Conservation (phyloP, 805 yeast species). For the Kazachstania viticola region DNA sequence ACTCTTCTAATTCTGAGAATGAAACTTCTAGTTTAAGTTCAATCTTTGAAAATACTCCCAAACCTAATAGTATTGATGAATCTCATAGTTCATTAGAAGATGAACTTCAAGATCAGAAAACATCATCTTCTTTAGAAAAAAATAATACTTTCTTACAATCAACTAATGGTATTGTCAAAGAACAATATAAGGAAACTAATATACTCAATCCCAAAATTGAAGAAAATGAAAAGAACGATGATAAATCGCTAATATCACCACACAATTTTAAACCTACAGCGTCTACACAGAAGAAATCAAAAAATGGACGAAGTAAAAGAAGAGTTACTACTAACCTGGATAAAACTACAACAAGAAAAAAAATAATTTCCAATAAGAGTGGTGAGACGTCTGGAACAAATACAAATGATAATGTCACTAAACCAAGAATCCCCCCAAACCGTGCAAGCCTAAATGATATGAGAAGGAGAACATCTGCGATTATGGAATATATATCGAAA, state of each 20-base stretch:
- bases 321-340: conserved; percentile 1
- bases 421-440: conserved; percentile 73
- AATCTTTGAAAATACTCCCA: too few relatives aligned
- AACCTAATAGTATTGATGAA: too few relatives aligned
- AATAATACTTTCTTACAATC: too few relatives aligned
- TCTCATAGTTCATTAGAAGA: too few relatives aligned
- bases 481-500: conserved; percentile 80
- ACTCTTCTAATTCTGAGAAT: neutral
- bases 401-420: conserved; percentile 38
- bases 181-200: too few relatives aligned
- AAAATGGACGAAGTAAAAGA: neutral
- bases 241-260: too few relatives aligned
- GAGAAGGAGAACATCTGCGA: conserved; percentile 82
- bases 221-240: too few relatives aligned
- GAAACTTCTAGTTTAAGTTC: neutral
- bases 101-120: too few relatives aligned
- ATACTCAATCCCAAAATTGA: too few relatives aligned
- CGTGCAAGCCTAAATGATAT: conserved; percentile 70
- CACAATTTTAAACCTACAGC: too few relatives aligned
- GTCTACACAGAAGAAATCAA: neutral
- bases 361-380: conserved; percentile 7
- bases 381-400: conserved; percentile 9
- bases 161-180: too few relatives aligned
- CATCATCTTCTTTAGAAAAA: too few relatives aligned
- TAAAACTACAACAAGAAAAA: neutral